Evolutionary conservation across 768 basidiomycete genomes (phyloP).

Genomic region (Panellus pusillus): DNA sequence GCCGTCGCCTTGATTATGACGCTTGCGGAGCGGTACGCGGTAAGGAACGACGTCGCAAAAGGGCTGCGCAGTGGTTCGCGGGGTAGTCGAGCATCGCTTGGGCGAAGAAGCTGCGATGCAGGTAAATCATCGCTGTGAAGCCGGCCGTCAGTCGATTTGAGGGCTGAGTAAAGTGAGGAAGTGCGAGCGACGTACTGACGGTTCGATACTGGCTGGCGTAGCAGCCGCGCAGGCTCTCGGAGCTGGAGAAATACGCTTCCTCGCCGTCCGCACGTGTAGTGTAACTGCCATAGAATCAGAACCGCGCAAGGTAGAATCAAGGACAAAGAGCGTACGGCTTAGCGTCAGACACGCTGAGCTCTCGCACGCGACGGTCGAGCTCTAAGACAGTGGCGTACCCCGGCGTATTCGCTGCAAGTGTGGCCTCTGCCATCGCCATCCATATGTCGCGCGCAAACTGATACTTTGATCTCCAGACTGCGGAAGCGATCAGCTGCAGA

Average conservation of each 20-base stretch:
- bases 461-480: slow-evolving; percentile 63
- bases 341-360: slow-evolving; percentile 44
- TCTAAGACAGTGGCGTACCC: slow-evolving; percentile 48
- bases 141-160: neutral
- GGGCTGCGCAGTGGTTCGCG: slow-evolving; percentile 51
- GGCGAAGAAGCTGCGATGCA: slow-evolving; percentile 59
- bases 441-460: slow-evolving; percentile 51
- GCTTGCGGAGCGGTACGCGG: slow-evolving; percentile 52
- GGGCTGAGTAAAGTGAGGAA: neutral
- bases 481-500: neutral
- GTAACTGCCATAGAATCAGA: slow-evolving; percentile 2
- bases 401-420: slow-evolving; percentile 47
- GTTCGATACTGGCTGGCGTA: slow-evolving; percentile 58
- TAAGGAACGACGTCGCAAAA: slow-evolving; percentile 56
- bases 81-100: slow-evolving; percentile 58
- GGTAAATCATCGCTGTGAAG: slow-evolving; percentile 47
- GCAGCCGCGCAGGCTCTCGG: slow-evolving; percentile 52
- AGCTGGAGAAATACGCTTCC: slow-evolving; percentile 48
- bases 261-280: slow-evolving; percentile 42
- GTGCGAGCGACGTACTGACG: slow-evolving; percentile 45
- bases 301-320: neutral
- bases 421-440: slow-evolving; percentile 46
- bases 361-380: slow-evolving; percentile 51
- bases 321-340: slow-evolving; percentile 38
- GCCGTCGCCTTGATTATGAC: slow-evolving; percentile 50